phyloP scores from a whole-genome alignment of 1,284 basidiomycete species.

The Phaffia rhodozyma region DNA sequence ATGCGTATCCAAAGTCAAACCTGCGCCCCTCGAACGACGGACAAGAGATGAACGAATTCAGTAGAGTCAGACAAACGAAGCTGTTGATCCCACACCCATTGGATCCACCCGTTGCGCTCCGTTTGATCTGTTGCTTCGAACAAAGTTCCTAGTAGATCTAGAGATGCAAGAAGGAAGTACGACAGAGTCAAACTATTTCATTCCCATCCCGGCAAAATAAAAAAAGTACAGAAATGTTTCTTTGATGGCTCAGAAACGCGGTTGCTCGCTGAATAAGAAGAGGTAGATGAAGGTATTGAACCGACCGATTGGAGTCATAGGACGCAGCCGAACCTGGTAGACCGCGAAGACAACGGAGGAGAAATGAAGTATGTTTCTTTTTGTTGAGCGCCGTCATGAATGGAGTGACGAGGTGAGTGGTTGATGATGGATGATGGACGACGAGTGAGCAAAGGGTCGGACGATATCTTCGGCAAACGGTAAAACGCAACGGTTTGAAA shows the following conservation, averaged over 20 bases:
- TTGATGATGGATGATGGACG: no score
- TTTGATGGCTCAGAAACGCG: not conserved
- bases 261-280: no score
- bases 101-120: constrained; percentile 53
- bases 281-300: not conserved
- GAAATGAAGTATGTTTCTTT: constrained; percentile 8
- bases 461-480: no score
- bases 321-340: constrained; percentile 30
- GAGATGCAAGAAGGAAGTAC: constrained; percentile 70
- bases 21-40: not conserved
- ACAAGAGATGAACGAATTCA: constrained; percentile 2
- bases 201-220: no score
- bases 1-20: constrained; percentile 29
- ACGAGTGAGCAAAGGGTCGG: no score
- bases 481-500: no score
- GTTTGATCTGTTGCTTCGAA: constrained; percentile 40
- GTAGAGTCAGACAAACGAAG: constrained; percentile 32
- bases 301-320: constrained; percentile 34
- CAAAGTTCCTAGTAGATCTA: constrained; percentile 57
- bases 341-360: constrained; percentile 29
- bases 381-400: not conserved
- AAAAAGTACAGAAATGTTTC: not conserved
- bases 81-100: constrained; percentile 83
- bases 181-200: constrained; percentile 54
- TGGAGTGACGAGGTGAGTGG: no score